phyloP scores from a whole-genome alignment of 2,329 filamentous ascomycete species.

The Helotiales sp. region DNA sequence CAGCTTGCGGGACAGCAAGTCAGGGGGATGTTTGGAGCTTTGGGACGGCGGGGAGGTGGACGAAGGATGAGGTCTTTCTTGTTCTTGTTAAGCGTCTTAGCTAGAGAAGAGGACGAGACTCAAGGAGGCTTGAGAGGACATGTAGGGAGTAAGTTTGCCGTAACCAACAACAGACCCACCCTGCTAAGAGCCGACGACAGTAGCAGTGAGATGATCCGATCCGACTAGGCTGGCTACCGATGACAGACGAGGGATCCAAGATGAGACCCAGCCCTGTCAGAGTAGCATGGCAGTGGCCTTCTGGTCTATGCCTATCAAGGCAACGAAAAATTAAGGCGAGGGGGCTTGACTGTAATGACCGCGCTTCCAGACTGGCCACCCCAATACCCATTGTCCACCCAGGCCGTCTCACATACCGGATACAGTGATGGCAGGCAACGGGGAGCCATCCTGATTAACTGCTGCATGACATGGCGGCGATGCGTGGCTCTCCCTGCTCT shows the following conservation, averaged over 20 bases:
- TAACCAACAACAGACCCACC: constrained; percentile 7
- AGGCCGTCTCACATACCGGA: constrained; percentile 5
- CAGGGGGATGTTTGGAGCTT: constrained; percentile 38
- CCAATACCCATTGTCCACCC: not conserved
- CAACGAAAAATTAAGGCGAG: constrained; percentile 1
- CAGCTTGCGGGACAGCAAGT: constrained; percentile 26
- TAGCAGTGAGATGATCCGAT: constrained; percentile 15
- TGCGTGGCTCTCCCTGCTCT: not conserved
- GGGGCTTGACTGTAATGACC: constrained; percentile 6
- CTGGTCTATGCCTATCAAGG: constrained; percentile 16
- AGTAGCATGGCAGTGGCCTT: not conserved
- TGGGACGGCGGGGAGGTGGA: constrained; percentile 16
- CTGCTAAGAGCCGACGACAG: not conserved
- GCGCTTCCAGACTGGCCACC: constrained; percentile 20
- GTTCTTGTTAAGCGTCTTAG: constrained; percentile 5
- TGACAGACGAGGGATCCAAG: constrained; percentile 13
- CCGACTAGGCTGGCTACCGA: constrained; percentile 16
- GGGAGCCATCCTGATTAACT: constrained; percentile 1
- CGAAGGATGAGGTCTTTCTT: constrained; percentile 4
- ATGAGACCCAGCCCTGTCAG: constrained; percentile 18
- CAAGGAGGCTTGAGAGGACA: constrained; percentile 1
- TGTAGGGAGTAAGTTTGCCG: not conserved
- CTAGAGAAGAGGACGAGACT: constrained; percentile 9
- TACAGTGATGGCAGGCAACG: constrained; percentile 6
- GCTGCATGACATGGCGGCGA: constrained; percentile 1